phyloP scores from a whole-genome alignment of 257 asterid species.

The Schizonepeta tenuifolia region DNA sequence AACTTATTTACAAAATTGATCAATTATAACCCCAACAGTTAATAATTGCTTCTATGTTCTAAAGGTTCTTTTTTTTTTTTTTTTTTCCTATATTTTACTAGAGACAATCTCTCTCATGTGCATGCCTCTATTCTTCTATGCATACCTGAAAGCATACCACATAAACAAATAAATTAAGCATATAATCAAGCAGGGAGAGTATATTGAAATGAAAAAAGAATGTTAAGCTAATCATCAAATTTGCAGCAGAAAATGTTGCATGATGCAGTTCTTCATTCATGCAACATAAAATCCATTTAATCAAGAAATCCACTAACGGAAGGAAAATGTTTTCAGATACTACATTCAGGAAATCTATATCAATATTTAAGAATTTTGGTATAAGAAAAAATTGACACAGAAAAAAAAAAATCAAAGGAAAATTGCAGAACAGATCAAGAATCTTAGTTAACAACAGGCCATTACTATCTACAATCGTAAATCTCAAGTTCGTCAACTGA shows the following conservation, averaged over 20 bases:
- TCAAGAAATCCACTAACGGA: neutral
- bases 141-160: slow-evolving; percentile 42
- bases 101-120: slow-evolving; percentile 26
- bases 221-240: slow-evolving; percentile 4
- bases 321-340: slow-evolving; percentile 24
- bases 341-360: slow-evolving; percentile 21
- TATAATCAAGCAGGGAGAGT: slow-evolving; percentile 18
- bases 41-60: slow-evolving; percentile 10
- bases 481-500: slow-evolving; percentile 31
- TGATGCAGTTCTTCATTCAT: slow-evolving; percentile 33
- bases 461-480: slow-evolving; percentile 29
- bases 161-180: slow-evolving; percentile 17
- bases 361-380: slow-evolving; percentile 10
- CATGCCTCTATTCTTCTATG: slow-evolving; percentile 23
- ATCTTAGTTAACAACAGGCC: slow-evolving; percentile 26
- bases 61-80: neutral
- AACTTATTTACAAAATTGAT: slow-evolving; percentile 20
- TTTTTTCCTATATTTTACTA: slow-evolving; percentile 9
- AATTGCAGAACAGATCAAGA: slow-evolving; percentile 23
- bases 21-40: slow-evolving; percentile 24
- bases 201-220: neutral
- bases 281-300: slow-evolving; percentile 33
- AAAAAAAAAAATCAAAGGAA: neutral
- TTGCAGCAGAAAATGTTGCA: slow-evolving; percentile 30
- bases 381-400: slow-evolving; percentile 18